Evolutionary conservation across 2,329 filamentous ascomycete species (phyloP).

Genomic region (Shiraia sp.): DNA sequence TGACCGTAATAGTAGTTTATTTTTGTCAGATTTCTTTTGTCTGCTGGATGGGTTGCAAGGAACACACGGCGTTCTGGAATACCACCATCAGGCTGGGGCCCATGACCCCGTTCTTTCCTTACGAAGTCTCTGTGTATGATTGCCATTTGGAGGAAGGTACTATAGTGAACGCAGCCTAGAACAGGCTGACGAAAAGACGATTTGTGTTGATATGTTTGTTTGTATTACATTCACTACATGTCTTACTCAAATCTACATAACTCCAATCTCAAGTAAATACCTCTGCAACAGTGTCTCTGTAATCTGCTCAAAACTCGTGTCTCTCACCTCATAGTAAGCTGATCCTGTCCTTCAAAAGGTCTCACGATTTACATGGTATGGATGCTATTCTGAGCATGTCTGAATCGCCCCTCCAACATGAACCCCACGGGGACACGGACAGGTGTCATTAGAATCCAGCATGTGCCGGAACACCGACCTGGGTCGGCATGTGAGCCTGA

Average conservation of each 20-base stretch:
- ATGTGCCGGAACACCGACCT: slow-evolving; percentile 3
- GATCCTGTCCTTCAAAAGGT: not conserved
- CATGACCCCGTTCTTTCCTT: slow-evolving; percentile 18
- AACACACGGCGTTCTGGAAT: slow-evolving; percentile 16
- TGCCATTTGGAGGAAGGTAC: slow-evolving; percentile 7
- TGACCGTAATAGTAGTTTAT: slow-evolving; percentile 21
- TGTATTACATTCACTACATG: slow-evolving; percentile 13
- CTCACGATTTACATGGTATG: not conserved
- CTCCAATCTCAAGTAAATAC: slow-evolving; percentile 9
- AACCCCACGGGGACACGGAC: slow-evolving; percentile 2
- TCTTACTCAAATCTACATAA: slow-evolving; percentile 13
- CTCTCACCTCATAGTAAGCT: not conserved
- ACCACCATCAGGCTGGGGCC: slow-evolving; percentile 16
- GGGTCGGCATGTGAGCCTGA: slow-evolving; percentile 5
- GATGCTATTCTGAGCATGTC: not conserved
- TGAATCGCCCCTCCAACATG: slow-evolving; percentile 1
- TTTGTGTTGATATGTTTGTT: slow-evolving; percentile 12
- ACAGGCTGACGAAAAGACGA: not conserved
- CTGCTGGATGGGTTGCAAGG: slow-evolving; percentile 17
- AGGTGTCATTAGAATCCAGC: slow-evolving; percentile 4
- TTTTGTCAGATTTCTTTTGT: slow-evolving; percentile 12
- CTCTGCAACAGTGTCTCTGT: not conserved
- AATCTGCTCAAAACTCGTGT: too few species aligned
- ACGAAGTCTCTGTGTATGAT: slow-evolving; percentile 16
- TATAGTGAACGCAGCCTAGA: not conserved